Percentiles rank a stretch among this genome's conserved stretches.
These are phyloP conservation scores for Lachnellula occidentalis DNA, from an alignment of 2,329 filamentous ascomycete species.

Conservation along the genomic window DNA sequence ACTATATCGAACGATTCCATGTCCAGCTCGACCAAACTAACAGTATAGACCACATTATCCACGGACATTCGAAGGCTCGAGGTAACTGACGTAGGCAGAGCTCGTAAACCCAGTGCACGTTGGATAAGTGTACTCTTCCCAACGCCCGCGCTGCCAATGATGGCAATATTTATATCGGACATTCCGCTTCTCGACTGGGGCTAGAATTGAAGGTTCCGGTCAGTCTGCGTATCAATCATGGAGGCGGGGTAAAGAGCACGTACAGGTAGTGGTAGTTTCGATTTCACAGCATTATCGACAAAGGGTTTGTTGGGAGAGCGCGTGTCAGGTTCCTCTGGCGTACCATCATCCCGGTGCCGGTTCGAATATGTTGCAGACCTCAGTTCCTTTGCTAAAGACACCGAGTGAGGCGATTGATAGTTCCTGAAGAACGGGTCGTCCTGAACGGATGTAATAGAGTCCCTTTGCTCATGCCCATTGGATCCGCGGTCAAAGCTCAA, in stretches of 20 bases:
- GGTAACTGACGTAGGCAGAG: conserved; percentile 47
- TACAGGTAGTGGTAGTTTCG: conserved; percentile 21
- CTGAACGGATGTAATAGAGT: conserved; percentile 48
- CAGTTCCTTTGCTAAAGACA: conserved; percentile 30
- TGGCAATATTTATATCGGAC: conserved; percentile 57
- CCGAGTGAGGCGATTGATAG: conserved; percentile 35
- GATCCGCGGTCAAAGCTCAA: conserved; percentile 16
- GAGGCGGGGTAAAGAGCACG: conserved; percentile 2
- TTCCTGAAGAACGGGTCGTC: conserved; percentile 52
- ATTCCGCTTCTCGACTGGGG: conserved; percentile 29
- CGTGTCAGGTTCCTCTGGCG: conserved; percentile 10
- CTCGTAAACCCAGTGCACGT: conserved; percentile 50
- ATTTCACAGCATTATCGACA: conserved; percentile 19
- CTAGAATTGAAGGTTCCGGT: conserved; percentile 14
- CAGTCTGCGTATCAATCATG: conserved; percentile 8
- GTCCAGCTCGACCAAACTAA: conserved; percentile 61
- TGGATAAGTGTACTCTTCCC: conserved; percentile 67
- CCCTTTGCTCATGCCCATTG: conserved; percentile 32
- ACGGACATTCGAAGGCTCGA: conserved; percentile 53
- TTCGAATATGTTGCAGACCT: conserved; percentile 24
- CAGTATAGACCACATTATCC: conserved; percentile 51
- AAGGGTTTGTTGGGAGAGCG: conserved; percentile 11
- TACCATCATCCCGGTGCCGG: conserved; percentile 14
- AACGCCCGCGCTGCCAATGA: conserved; percentile 60
- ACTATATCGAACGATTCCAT: conserved; percentile 59